Evolutionary conservation across 163 green algal genomes (phyloP).

Genomic region (Scenedesmus sp.): DNA sequence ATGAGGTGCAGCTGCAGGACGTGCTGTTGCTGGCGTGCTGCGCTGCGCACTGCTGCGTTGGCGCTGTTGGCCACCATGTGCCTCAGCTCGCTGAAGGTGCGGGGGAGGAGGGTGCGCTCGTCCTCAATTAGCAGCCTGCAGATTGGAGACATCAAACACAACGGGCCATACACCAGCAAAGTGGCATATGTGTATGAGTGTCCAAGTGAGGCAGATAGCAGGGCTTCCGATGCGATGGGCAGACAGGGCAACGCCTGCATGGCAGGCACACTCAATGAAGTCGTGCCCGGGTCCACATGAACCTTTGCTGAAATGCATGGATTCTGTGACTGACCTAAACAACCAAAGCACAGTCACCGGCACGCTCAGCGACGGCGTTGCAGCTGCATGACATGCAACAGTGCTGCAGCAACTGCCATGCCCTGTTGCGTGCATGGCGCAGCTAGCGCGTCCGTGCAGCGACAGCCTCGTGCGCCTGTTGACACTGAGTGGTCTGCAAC

Average conservation of each 20-base stretch:
- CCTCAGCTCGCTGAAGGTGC: slow-evolving; percentile 40
- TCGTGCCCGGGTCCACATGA: too few species aligned
- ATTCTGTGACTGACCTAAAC: too few species aligned
- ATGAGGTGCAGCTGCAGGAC: slow-evolving; percentile 53
- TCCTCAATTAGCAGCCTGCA: slow-evolving; percentile 34
- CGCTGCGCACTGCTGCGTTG: slow-evolving; percentile 26
- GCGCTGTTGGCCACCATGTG: slow-evolving; percentile 26
- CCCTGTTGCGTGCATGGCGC: too few species aligned
- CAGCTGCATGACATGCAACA: neutral
- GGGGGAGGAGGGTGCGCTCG: slow-evolving; percentile 23
- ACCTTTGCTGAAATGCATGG: too few species aligned
- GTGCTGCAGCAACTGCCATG: neutral
- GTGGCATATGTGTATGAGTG: too few species aligned
- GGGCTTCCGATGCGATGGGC: too few species aligned
- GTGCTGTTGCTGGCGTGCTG: slow-evolving; percentile 21
- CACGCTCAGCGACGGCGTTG: neutral
- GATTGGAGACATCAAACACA: neutral
- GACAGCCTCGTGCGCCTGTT: neutral
- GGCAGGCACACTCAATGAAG: too few species aligned
- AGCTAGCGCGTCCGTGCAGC: too few species aligned
- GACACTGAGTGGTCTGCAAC: neutral
- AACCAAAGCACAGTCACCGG: neutral
- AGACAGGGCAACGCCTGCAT: too few species aligned
- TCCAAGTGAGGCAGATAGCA: too few species aligned
- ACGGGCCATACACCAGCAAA: neutral